Base-by-base conservation (phyloP, 225 moss, liverwort and hornwort species). In the Sphagnum contortum region DNA sequence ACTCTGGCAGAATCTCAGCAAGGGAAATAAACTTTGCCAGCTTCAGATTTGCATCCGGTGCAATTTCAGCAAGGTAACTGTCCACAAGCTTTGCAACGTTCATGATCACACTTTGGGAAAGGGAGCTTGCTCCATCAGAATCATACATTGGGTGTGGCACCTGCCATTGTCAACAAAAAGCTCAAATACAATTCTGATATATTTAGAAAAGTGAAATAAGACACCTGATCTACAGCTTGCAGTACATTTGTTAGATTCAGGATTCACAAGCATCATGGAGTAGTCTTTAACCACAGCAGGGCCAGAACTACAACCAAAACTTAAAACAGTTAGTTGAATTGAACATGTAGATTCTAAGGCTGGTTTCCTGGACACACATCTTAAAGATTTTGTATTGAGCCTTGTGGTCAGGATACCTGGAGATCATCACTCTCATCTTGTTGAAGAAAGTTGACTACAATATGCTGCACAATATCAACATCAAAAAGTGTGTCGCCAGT, bases 401-500 rank as follows among this genome's bases (percentile, higher is more conserved):
- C 29, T 29, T 1, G 1, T 29, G 29, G 29, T 29, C 29, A 29
- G 29, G 29, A 29, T 52, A 52, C 92, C 68, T 89, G 89, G 67
- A 84, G 80, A 57, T 91, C 93, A 48, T 98, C 91, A 69, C 76
- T 75, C 46, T 98, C 93, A 63, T 91, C 90, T 66, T 91, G 93
- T 74, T 98, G 93, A 69, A 98, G 74, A 79, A 98, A 98, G 72
- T 87, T 91, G 48, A 88, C 84, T 12, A 93, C 74, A 64, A 98
- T 98, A 50, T 93, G 89, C 61, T 91, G 98, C 63, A 98, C 91
- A 57, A 98, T 98, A 56, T 98, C 98, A 70, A 91, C 93, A 53
- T 98, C 98, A 70, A 98, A 98, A 50, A 98, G 84, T n/a, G 98
- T 98, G 51, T 98, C 93, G 12, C 93, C 98, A 8, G 91, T 98